These are phyloP conservation scores for Senna siamea DNA, from an alignment of 306 rosid species.

Conservation along the genomic window DNA sequence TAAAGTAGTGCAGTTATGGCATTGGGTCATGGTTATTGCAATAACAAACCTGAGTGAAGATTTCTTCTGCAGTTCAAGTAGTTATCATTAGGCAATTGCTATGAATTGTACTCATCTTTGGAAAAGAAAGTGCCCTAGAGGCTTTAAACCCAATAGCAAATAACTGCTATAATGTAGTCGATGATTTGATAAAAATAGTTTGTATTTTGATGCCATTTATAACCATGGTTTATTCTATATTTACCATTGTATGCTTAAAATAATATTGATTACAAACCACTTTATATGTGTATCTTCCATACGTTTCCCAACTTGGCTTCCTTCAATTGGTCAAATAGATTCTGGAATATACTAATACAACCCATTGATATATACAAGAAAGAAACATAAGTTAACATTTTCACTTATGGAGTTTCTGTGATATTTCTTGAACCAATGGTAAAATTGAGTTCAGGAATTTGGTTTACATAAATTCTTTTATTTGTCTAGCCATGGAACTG, in stretches of 20 bases:
- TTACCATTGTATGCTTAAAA: background rate
- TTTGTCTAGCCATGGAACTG: background rate
- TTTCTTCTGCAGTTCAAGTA: constrained; percentile 22
- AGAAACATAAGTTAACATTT: background rate
- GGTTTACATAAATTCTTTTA: background rate
- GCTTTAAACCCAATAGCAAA: constrained; percentile 7
- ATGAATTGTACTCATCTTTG: background rate
- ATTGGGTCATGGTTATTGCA: constrained; percentile 8
- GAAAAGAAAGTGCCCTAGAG: constrained; percentile 16
- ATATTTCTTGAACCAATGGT: background rate
- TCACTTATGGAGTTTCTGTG: background rate
- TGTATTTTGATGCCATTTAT: background rate
- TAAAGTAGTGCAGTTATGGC: constrained; percentile 14
- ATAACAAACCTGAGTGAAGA: constrained; percentile 14
- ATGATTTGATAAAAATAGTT: background rate
- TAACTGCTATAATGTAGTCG: background rate
- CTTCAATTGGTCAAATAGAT: too few relatives aligned
- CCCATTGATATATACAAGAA: background rate
- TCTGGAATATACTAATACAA: too few relatives aligned
- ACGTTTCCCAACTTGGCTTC: background rate
- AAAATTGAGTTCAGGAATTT: background rate
- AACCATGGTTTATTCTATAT: background rate
- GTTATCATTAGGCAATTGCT: constrained; percentile 11
- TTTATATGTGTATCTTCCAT: background rate
- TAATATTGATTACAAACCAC: background rate